phyloP scores from a whole-genome alignment of 305 asterid species.

The Caryopteris hybrid region DNA sequence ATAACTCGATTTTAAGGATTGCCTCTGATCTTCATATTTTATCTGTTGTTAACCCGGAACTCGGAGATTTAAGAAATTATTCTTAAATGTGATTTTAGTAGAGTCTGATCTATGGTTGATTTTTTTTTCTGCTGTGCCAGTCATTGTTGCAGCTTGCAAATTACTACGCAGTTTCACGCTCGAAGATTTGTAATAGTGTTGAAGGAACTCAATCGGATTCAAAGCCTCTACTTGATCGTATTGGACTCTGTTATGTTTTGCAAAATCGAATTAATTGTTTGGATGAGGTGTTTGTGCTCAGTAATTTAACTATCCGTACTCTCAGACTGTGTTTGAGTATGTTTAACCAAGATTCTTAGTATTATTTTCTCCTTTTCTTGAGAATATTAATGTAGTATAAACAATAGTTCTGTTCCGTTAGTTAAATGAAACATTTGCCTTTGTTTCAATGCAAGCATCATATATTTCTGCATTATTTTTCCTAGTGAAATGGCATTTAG shows the following conservation, averaged over 20 bases:
- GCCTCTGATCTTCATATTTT: not conserved
- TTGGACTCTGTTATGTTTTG: slow-evolving; percentile 69
- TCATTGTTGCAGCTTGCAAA: slow-evolving; percentile 83
- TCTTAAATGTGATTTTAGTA: not conserved
- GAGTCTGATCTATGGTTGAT: not conserved
- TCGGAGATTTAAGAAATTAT: not conserved
- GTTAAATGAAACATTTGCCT: slow-evolving; percentile 2
- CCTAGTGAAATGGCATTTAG: not conserved
- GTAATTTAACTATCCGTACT: not conserved
- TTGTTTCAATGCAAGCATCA: not conserved
- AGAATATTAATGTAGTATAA: not conserved
- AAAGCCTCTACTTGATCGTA: slow-evolving; percentile 59
- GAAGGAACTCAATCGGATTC: slow-evolving; percentile 28
- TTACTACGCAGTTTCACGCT: slow-evolving; percentile 58
- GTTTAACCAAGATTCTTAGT: not conserved
- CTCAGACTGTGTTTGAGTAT: not conserved
- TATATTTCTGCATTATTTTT: not conserved
- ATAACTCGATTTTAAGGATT: not conserved
- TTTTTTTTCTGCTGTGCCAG: slow-evolving; percentile 31
- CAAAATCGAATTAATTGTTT: slow-evolving; percentile 48
- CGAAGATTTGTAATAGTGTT: slow-evolving; percentile 15
- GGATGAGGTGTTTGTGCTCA: slow-evolving; percentile 49
- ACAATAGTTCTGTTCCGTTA: not conserved
- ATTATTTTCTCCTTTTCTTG: not conserved
- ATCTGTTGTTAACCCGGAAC: not conserved